Percentiles rank a stretch among this genome's conserved stretches.
Evolutionary conservation across 306 rosid species (phyloP).

Genomic region (Quercus ilex): DNA sequence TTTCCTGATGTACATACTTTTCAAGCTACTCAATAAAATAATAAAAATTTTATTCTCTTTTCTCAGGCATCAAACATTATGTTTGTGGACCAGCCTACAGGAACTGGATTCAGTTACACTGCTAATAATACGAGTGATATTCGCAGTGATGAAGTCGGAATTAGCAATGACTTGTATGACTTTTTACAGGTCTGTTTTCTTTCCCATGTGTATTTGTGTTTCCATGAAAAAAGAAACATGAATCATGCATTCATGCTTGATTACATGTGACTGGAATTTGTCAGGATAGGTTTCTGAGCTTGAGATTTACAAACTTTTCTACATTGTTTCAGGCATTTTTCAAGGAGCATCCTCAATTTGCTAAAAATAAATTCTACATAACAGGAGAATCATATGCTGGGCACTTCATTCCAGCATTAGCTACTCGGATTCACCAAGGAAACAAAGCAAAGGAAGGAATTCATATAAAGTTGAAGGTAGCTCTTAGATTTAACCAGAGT

Average conservation of each 20-base stretch:
- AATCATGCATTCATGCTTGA: neutral
- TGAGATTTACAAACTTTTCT: neutral
- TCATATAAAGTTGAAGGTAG: slow-evolving; percentile 71
- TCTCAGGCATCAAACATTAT: slow-evolving; percentile 81
- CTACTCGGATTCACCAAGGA: slow-evolving; percentile 76
- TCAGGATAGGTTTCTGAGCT: neutral
- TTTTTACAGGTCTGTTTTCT: slow-evolving; percentile 67
- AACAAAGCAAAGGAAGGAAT: slow-evolving; percentile 78
- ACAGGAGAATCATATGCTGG: slow-evolving; percentile 97
- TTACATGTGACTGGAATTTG: neutral
- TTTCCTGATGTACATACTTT: no score
- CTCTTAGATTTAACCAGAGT: slow-evolving; percentile 1
- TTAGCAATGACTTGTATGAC: slow-evolving; percentile 80
- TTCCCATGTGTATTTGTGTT: neutral
- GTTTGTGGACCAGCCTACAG: slow-evolving; percentile 80
- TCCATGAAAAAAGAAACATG: neutral
- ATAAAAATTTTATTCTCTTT: neutral
- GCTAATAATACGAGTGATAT: slow-evolving; percentile 50
- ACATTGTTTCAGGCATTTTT: slow-evolving; percentile 66
- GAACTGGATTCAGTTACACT: slow-evolving; percentile 94
- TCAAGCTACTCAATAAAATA: neutral
- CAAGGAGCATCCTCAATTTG: slow-evolving; percentile 56
- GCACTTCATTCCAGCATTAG: slow-evolving; percentile 92
- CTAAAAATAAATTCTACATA: slow-evolving; percentile 73
- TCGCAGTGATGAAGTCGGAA: slow-evolving; percentile 72